Percentiles rank a stretch among this genome's conserved stretches.
Evolutionary conservation across 1,284 basidiomycete species (phyloP).

Genomic region (Sparassis latifolia): DNA sequence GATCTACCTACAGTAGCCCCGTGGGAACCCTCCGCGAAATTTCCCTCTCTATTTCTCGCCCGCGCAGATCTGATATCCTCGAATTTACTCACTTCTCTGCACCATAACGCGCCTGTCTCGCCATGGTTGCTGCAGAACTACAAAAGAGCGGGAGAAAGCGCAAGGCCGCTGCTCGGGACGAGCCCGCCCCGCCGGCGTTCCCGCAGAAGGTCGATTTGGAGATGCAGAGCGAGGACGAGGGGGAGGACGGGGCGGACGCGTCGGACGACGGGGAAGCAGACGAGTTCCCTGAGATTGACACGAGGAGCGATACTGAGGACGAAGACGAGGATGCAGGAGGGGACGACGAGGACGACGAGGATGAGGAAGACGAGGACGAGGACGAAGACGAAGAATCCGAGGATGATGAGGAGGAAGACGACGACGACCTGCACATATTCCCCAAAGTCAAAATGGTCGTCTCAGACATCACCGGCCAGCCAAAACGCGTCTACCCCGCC

Average conservation of each 20-base stretch:
- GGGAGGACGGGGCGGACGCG: constrained; percentile 41
- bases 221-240: constrained; percentile 69
- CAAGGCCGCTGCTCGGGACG: constrained; percentile 35
- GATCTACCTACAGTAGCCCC: constrained; percentile 16
- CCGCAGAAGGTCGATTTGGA: constrained; percentile 45
- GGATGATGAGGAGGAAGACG: constrained; percentile 26
- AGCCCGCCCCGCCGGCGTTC: constrained; percentile 22
- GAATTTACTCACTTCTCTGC: constrained; percentile 1
- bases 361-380: constrained; percentile 25
- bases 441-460: constrained; percentile 65
- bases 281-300: constrained; percentile 54
- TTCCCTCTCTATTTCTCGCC: constrained; percentile 8
- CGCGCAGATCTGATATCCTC: background rate
- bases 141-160: constrained; percentile 44
- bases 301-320: constrained; percentile 18
- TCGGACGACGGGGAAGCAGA: constrained; percentile 35
- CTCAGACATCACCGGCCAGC: constrained; percentile 82
- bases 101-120: background rate
- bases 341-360: constrained; percentile 34
- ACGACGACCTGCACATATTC: constrained; percentile 41
- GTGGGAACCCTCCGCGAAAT: constrained; percentile 11
- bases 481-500: constrained; percentile 87
- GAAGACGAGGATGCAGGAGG: constrained; percentile 37
- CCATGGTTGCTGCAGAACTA: constrained; percentile 31
- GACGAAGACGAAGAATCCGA: constrained; percentile 31